phyloP scores from a whole-genome alignment of 2,329 filamentous ascomycete species.

The Graphilbum sp. region DNA sequence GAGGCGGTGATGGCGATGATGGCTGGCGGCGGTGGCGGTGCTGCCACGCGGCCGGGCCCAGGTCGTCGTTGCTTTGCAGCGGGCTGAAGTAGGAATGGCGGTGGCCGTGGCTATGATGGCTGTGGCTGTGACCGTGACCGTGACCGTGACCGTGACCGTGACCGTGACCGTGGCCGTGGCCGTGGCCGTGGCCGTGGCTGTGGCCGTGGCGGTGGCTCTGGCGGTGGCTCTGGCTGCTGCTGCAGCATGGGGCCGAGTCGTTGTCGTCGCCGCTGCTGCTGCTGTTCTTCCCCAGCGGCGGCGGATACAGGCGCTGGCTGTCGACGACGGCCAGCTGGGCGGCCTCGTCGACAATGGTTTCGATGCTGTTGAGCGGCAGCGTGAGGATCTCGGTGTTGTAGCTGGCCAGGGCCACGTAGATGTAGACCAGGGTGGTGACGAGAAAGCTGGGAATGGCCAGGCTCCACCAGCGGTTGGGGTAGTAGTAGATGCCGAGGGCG shows the following conservation, averaged over 20 bases:
- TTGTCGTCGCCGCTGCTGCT: background rate
- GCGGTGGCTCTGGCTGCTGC: slow-evolving; percentile 3
- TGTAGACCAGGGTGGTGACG: slow-evolving; percentile 77
- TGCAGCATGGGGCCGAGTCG: background rate
- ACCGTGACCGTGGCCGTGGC: background rate
- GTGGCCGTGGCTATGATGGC: too few relatives aligned
- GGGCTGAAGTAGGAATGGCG: too few relatives aligned
- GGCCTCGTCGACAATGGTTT: slow-evolving; percentile 83
- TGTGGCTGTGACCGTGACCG: background rate
- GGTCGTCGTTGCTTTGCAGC: background rate
- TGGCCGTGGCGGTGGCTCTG: background rate
- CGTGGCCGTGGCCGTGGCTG: background rate
- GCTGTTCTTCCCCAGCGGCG: slow-evolving; percentile 11
- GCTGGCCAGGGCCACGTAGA: slow-evolving; percentile 78
- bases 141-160: background rate
- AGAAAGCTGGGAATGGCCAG: slow-evolving; percentile 82
- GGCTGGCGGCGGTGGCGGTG: slow-evolving; percentile 7
- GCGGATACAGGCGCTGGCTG: background rate
- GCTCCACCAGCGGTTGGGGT: slow-evolving; percentile 95
- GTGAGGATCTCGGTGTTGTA: slow-evolving; percentile 89
- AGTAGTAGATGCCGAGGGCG: slow-evolving; percentile 88
- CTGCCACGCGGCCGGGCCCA: background rate
- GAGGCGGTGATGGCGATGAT: slow-evolving; percentile 9
- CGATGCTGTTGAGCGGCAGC: slow-evolving; percentile 58
- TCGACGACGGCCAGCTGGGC: slow-evolving; percentile 70